Evolutionary conservation across 2,329 filamentous ascomycete species (phyloP), one percentile per base, ranked within the genome.

Genomic region (Aspergillus japonicus): DNA sequence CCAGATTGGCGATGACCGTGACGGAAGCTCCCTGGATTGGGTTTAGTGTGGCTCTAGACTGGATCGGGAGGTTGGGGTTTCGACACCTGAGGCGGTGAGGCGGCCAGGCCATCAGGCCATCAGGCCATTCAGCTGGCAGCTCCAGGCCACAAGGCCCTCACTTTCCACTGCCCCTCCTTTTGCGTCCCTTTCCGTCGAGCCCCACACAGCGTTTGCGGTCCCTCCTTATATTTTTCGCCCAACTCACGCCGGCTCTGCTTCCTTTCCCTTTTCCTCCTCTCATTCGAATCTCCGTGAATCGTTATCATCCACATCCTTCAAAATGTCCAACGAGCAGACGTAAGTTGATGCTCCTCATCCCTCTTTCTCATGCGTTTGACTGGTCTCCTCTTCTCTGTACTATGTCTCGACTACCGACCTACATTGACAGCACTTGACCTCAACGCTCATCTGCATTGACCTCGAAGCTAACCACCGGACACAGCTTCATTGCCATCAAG

Each of bases 401-500:
- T 39, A 33, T 59, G 50, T 55, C 11, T 35, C 33, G 11, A 16
- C 19, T 14, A n/a, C 49, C 14, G 33, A 10, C 16, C 11, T 42
- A 33, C 33, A 14, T 19, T 29, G 26, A 29, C 26, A 29, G 12
- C 50, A 29, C 47, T 56, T 8, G 33, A 60, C 53, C 50, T n/a
- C 60, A 60, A 62, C 67, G 66, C 64, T 65, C 64, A 58, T 62
- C 61, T 16, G 21, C 47, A 19, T 39, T 62, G 47, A 62, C 58
- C 61, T 57, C 64, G 55, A 69, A 69, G 68, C 73, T 78, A 70
- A 79, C 60, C 54, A 62, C 63, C 61, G 70, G 63, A 60, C 63
- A 71, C 75, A 98, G 94, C 85, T 98, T 98, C 91, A 98, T 98
- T 87, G 95, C 95, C 79, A 92, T 99, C 88, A 99, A 99, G 92